Base-by-base conservation (phyloP, 2,329 filamentous ascomycete species). In the Elsinoe perseae region DNA sequence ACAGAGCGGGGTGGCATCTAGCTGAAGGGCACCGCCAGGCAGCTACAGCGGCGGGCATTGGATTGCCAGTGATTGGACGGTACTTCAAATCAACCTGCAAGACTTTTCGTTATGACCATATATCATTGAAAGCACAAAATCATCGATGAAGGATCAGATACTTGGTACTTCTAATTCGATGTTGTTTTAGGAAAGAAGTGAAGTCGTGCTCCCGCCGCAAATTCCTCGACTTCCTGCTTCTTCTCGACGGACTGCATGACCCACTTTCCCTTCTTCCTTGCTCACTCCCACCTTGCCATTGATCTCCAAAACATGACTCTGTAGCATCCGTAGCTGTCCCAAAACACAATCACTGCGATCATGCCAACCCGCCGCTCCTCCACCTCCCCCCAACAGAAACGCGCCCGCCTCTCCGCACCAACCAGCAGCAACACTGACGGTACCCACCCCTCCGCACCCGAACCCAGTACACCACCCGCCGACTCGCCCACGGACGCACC, bases 381-480 rank as follows among this genome's bases (percentile, higher is more conserved):
- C 40, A 14, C 40, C 40, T 44, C 40, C 20, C 40, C 40, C 8
- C 40, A 44, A 25, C 40, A 44, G n/a, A 44, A 44, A 25, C 40
- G 40, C 40, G 40, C 44, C 44, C 44, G 25, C 44, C 25, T 32
- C 44, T 50, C 44, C 25, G 16, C 38, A 7, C 25, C 25, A 23
- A 21, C 44, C 44, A 12, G 25, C 44, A 32, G 16, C 23, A 28
- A 28, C 2, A 30, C 23, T 4, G 10, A 28, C 23, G 12, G n/a
- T 6, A 48, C 25, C 44, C 25, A 18, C 25, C 38, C 38, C 16
- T 10, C 20, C 46, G 46, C 25, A 3, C 16, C 28, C 16, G 32
- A 52, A n/a, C 48, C 48, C 28, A 52, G 12, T 30, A 52, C 48
- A 52, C 48, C 48, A 4, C 48, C 48, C 16, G 48, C 48, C 16